Evolutionary conservation across 2,329 filamentous ascomycete genomes (phyloP), one percentile per base, ranked within the genome.

Genomic region (Dendrostoma leiphaemia): DNA sequence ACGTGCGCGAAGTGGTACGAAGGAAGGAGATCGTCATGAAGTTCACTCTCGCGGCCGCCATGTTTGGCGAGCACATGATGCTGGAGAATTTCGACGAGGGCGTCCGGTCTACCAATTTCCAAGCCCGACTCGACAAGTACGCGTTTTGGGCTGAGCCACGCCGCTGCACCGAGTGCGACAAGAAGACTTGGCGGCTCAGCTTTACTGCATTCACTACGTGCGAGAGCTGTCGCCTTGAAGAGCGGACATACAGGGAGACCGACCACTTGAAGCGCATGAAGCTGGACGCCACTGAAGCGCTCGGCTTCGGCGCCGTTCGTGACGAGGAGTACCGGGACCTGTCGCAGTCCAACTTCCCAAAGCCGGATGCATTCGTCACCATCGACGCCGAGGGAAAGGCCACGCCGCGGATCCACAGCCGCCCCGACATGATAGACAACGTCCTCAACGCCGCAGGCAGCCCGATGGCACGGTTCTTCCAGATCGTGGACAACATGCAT

Each of bases 71-170:
- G 3, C 34, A 47, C 1, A 31, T 44, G 19, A 45, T 34, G 19
- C 35, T 54, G 12, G 52, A 58, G 52, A 48, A 46, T 10, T 26
- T 34, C 8, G 54, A 53, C 35, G 45, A 48, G 38, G 48, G 52
- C 15, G 8, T 17, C 7, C 31, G 32, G 3, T 55, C 56, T 2
- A 45, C 43, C 32, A 29, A 34, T 12, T 26, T 43, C 4, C 53
- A 51, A 26, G 43, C 44, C 4, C 34, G 21, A 0, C 23, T 31
- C 17, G 4, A n/a, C 26, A 52, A 38, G 38, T 58, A 40, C 29
- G 32, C 23, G n/a, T 31, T 44, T 15, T 56, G 52, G 48, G 52
- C 31, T 2, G 44, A 44, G 15, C 6, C 23, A 24, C 31, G 35
- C 19, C 10, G 19, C 2, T 58, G 56, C 34, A 15, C 3, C 12